Base-by-base conservation (phyloP, 1,139 yeast genomes). In the Candida anutae region DNA sequence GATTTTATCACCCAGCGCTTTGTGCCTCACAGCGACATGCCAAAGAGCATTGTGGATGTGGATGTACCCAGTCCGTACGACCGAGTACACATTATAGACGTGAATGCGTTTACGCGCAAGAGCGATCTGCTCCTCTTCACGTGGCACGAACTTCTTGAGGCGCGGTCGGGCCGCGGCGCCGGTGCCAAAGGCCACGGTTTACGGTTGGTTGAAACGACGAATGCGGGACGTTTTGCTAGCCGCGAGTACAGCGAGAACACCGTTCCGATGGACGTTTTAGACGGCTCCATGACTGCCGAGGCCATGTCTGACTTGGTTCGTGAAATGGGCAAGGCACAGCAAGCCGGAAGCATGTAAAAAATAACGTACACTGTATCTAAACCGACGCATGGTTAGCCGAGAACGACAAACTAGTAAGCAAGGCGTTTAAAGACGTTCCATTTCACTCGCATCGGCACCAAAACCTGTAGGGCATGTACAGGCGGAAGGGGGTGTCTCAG, bases 181-280 rank as follows among this genome's bases (percentile, higher is more conserved):
- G 50, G 50, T 9, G 36, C 37, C 8, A 48, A 44, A 2, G 62
- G 55, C 9, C 44, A 50, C 26, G 77, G 74, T 26, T 49, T 88
- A n/a, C 59, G 97, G 24, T 52, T 88, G 9, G 77, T 90, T 9
- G 67, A 76, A 3, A 70, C 74, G 40, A 74, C 75, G 23, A 76
- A 80, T 33, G 64, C 81, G 16, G 80, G 83, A 1, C 62, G 90
- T 18, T 84, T 87, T 56, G 79, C 84, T 0, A 58, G 76, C 1
- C 82, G 80, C 40, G 94, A 85, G 31, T 90, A 83, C 47, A 74
- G 94, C 3, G 95, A 88, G 45, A 85, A 80, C 47, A 88, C 82
- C 45, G 95, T 90, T 3, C 98, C 99, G 0, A 63, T 73, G 29
- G 99, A 90, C 43, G 75, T 93, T 17, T 79, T 90, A 4, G 93